Evolutionary conservation across 768 basidiomycete genomes (phyloP).

Genomic region (Leccinum broughii): DNA sequence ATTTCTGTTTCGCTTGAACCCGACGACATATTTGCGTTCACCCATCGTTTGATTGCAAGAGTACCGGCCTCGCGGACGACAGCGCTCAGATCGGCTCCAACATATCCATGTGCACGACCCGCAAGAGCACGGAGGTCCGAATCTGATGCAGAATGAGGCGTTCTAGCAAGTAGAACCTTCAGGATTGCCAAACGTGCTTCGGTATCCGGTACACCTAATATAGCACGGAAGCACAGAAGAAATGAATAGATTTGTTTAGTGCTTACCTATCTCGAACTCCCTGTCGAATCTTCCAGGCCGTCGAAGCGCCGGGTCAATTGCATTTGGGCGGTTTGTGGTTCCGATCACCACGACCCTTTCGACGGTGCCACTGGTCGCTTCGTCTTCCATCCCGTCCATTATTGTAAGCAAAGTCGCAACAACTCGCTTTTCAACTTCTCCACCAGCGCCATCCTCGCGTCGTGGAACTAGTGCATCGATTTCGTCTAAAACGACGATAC

Average conservation of each 20-base stretch:
- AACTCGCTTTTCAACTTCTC: slow-evolving; percentile 94
- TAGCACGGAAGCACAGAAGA: background rate
- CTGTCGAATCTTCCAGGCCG: slow-evolving; percentile 91
- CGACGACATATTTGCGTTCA: slow-evolving; percentile 32
- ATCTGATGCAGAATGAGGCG: slow-evolving; percentile 69
- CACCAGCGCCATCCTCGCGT: slow-evolving; percentile 85
- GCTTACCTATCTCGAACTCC: slow-evolving; percentile 90
- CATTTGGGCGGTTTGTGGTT: slow-evolving; percentile 93
- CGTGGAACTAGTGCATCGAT: slow-evolving; percentile 92
- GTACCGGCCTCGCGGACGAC: slow-evolving; percentile 94
- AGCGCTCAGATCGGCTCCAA: slow-evolving; percentile 93
- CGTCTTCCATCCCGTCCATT: slow-evolving; percentile 84
- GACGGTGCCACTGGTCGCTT: slow-evolving; percentile 35
- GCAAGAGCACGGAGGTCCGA: slow-evolving; percentile 68
- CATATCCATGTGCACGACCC: slow-evolving; percentile 88
- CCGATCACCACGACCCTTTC: slow-evolving; percentile 90
- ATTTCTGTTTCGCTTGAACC: slow-evolving; percentile 8
- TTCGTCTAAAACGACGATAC: slow-evolving; percentile 94
- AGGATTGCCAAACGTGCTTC: slow-evolving; percentile 85
- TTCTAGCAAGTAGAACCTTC: slow-evolving; percentile 76
- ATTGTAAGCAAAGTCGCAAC: slow-evolving; percentile 94
- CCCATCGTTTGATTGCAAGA: slow-evolving; percentile 83
- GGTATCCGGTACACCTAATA: slow-evolving; percentile 82
- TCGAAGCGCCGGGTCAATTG: slow-evolving; percentile 90
- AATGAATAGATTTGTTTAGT: background rate